These are phyloP conservation scores for Alternaria brassicicola DNA, from an alignment of 2,329 filamentous ascomycete genomes.

Conservation along the genomic window DNA sequence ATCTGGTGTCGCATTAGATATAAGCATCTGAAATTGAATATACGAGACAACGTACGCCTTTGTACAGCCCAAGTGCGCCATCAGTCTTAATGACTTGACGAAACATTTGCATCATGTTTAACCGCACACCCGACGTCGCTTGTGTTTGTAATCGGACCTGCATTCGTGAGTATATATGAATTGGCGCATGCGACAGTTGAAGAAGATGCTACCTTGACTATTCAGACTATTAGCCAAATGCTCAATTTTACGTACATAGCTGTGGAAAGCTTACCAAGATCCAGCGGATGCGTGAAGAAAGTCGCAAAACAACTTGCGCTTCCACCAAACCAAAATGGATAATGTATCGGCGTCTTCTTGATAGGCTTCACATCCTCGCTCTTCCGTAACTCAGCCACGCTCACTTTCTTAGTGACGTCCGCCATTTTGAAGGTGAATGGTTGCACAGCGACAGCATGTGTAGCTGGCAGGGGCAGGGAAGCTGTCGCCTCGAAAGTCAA, in stretches of 20 bases:
- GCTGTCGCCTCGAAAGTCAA: conserved; percentile 12
- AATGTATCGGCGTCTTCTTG: conserved; percentile 49
- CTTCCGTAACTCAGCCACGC: conserved; percentile 45
- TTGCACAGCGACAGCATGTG: conserved; percentile 33
- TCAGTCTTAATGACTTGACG: conserved; percentile 77
- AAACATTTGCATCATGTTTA: conserved; percentile 85
- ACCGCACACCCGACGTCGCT: conserved; percentile 66
- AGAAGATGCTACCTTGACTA: conserved; percentile 54
- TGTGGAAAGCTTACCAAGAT: conserved; percentile 72
- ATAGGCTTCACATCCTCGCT: conserved; percentile 49
- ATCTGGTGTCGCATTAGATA: conserved; percentile 57
- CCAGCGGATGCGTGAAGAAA: conserved; percentile 88
- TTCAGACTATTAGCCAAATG: conserved; percentile 36
- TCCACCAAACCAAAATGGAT: conserved; percentile 85
- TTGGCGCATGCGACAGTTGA: not conserved
- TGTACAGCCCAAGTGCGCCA: conserved; percentile 83
- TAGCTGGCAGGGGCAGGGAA: conserved; percentile 8
- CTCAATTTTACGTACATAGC: not conserved
- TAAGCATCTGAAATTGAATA: not conserved
- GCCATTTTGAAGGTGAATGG: conserved; percentile 44
- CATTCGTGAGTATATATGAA: conserved; percentile 24
- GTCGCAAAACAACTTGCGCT: conserved; percentile 92
- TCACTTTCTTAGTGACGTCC: conserved; percentile 46
- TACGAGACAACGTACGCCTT: conserved; percentile 64
- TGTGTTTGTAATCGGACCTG: conserved; percentile 90